phyloP scores from a whole-genome alignment of 192 early-diverging fungal species.

The Umbelopsis ramanniana region DNA sequence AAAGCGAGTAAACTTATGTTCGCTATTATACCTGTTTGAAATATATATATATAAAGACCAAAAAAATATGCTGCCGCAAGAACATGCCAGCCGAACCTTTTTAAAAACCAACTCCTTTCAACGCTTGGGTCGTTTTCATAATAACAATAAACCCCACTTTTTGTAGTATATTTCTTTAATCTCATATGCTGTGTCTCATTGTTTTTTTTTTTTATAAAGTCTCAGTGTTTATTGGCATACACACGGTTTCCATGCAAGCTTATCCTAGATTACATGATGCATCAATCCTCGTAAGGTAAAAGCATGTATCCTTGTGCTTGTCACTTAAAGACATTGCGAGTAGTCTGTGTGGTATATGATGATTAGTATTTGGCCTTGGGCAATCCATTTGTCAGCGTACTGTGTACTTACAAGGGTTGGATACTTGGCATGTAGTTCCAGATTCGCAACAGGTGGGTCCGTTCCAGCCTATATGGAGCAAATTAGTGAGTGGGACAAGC shows the following conservation, averaged over 20 bases:
- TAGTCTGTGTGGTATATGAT: background rate
- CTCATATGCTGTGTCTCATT: background rate
- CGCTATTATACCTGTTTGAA: background rate
- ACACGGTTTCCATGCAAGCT: too few species aligned
- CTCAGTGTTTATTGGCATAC: too few species aligned
- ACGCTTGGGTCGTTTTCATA: slow-evolving; percentile 20
- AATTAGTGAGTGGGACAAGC: background rate
- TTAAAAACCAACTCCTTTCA: background rate
- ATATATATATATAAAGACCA: background rate
- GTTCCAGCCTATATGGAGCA: slow-evolving; percentile 4
- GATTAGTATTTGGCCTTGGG: too few species aligned
- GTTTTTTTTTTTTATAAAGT: too few species aligned
- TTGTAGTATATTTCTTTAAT: slow-evolving; percentile 17
- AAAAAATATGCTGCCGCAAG: background rate
- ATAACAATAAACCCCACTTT: background rate
- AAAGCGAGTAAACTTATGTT: slow-evolving; percentile 56
- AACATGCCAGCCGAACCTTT: background rate
- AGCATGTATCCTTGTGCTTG: background rate
- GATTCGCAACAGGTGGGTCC: slow-evolving; percentile 1
- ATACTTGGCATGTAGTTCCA: background rate
- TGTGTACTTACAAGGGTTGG: background rate
- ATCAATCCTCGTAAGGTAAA: too few species aligned
- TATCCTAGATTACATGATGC: too few species aligned
- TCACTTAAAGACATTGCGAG: background rate
- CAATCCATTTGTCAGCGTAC: background rate